These are phyloP conservation scores for Xylaria longipes DNA, from an alignment of 495 filamentous ascomycete species.

Conservation along the genomic window DNA sequence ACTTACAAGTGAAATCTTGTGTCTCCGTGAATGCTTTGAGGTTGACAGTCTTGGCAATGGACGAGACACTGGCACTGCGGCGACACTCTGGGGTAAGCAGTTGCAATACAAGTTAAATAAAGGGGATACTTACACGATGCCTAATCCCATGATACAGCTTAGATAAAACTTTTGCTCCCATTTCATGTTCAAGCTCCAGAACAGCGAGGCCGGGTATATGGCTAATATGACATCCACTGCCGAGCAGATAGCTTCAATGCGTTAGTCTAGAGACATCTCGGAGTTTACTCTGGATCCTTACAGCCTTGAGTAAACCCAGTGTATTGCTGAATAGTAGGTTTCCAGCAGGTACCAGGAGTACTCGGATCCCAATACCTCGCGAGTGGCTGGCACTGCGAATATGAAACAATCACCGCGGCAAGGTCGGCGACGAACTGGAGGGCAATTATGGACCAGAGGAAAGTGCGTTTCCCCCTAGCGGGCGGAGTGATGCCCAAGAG, in stretches of 20 bases:
- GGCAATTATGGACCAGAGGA: constrained; percentile 2
- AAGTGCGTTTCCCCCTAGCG: not conserved
- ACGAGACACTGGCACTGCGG: not conserved
- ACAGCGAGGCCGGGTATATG: not conserved
- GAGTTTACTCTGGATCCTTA: not conserved
- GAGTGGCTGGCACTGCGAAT: not conserved
- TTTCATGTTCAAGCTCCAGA: constrained; percentile 12
- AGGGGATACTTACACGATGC: not conserved
- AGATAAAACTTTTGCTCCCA: constrained; percentile 1
- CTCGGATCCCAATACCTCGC: not conserved
- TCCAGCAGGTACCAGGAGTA: not conserved
- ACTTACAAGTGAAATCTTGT: constrained; percentile 5
- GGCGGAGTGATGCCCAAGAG: constrained; percentile 3
- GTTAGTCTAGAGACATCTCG: not conserved
- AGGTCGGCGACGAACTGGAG: constrained; percentile 2
- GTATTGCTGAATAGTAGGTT: not conserved
- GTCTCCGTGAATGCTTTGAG: not conserved
- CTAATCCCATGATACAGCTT: not conserved
- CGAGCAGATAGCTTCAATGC: not conserved
- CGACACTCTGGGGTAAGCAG: not conserved
- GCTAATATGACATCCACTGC: constrained; percentile 7
- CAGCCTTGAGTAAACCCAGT: constrained; percentile 4
- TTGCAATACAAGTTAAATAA: not conserved
- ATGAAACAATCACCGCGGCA: not conserved
- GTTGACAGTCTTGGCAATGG: not conserved